These are phyloP conservation scores for Epithemia pelagica DNA, from an alignment of 108 stramenopile species.

Conservation along the genomic window DNA sequence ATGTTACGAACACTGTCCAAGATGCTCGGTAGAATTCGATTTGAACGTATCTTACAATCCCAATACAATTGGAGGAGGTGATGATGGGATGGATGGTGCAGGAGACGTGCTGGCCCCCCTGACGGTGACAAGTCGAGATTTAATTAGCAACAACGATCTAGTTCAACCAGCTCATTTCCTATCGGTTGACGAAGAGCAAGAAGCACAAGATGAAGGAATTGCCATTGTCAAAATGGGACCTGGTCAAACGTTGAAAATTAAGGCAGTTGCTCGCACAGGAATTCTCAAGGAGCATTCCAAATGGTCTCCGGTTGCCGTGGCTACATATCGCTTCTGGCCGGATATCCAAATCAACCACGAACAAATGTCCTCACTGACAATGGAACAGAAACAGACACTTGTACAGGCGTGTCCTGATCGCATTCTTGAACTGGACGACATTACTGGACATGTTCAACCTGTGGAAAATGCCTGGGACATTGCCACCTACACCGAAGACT, in stretches of 20 bases:
- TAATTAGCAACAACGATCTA: slow-evolving; percentile 57
- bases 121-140: slow-evolving; percentile 70
- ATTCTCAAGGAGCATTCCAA: slow-evolving; percentile 97
- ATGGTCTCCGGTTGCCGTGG: slow-evolving; percentile 95
- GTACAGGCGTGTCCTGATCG: slow-evolving; percentile 85
- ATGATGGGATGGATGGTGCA: slow-evolving; percentile 24
- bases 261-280: slow-evolving; percentile 91
- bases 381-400: slow-evolving; percentile 85
- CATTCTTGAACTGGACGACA: slow-evolving; percentile 71
- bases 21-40: slow-evolving; percentile 84
- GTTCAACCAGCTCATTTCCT: slow-evolving; percentile 82
- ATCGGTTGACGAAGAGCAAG: slow-evolving; percentile 71
- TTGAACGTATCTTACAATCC: slow-evolving; percentile 73
- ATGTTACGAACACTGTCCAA: slow-evolving; percentile 77
- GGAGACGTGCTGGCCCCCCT: slow-evolving; percentile 56
- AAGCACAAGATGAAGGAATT: slow-evolving; percentile 83
- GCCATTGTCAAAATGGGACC: slow-evolving; percentile 91
- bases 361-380: slow-evolving; percentile 68
- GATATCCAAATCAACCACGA: slow-evolving; percentile 87
- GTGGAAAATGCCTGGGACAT: slow-evolving; percentile 78
- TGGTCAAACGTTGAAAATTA: slow-evolving; percentile 89
- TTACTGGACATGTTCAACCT: slow-evolving; percentile 55
- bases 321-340: slow-evolving; percentile 92
- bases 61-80: slow-evolving; percentile 27
- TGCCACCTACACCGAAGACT: slow-evolving; percentile 81